Percentiles rank a stretch among this genome's conserved stretches.
phyloP scores from a whole-genome alignment of 768 basidiomycete species.

The Hericium coralloides region DNA sequence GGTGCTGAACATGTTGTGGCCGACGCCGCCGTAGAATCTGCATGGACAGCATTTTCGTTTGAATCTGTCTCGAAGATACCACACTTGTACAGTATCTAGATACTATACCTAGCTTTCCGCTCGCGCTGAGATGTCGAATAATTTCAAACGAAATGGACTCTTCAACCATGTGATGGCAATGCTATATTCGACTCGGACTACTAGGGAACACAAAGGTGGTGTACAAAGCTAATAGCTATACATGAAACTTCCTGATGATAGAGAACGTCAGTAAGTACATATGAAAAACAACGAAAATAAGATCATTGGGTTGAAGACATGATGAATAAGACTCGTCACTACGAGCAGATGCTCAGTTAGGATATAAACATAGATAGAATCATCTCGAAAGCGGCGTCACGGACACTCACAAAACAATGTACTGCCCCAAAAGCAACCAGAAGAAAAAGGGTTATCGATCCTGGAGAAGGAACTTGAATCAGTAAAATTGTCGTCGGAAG shows the following conservation, averaged over 20 bases:
- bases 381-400: neutral
- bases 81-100: neutral
- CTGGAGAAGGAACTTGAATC: constrained; percentile 22
- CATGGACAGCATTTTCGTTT: neutral
- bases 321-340: constrained; percentile 13
- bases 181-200: too few species aligned
- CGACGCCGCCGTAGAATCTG: constrained; percentile 16
- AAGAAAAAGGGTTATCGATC: neutral
- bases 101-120: neutral
- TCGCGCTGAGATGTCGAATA: neutral
- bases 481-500: constrained; percentile 31
- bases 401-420: neutral
- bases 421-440: neutral
- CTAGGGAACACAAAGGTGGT: too few species aligned
- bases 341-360: neutral
- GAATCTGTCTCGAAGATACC: neutral
- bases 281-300: neutral
- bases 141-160: too few species aligned
- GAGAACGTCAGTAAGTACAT: neutral
- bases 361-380: neutral
- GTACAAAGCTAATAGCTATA: too few species aligned
- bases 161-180: too few species aligned
- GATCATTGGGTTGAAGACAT: constrained; percentile 34
- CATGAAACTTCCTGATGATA: neutral
- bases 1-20: constrained; percentile 57